These are phyloP conservation scores for Aspergillus sparsus DNA, from an alignment of 495 filamentous ascomycete species.

Conservation along the genomic window DNA sequence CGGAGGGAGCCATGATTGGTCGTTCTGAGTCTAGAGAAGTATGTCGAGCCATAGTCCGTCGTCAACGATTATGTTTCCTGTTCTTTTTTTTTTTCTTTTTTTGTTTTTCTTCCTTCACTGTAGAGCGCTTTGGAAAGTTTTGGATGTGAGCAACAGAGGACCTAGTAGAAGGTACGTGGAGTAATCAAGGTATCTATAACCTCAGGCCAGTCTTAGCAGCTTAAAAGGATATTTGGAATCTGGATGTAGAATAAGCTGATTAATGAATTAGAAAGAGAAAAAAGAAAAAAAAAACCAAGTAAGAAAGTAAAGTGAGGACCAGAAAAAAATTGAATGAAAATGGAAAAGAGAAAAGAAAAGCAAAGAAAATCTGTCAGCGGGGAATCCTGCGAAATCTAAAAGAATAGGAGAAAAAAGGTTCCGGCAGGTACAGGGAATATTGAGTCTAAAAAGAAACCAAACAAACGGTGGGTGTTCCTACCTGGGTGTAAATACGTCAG, in stretches of 20 bases:
- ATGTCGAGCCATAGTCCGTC: constrained; percentile 56
- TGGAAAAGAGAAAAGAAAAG: constrained; percentile 3
- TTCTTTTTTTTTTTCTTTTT: no score
- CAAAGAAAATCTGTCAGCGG: constrained; percentile 3
- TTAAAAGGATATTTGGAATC: neutral
- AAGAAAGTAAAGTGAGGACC: no score
- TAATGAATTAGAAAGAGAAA: neutral
- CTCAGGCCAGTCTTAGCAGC: neutral
- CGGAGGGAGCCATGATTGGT: constrained; percentile 75
- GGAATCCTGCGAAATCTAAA: constrained; percentile 9
- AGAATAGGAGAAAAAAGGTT: constrained; percentile 5
- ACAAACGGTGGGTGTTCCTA: neutral
- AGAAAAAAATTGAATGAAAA: constrained; percentile 6
- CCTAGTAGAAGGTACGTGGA: no score
- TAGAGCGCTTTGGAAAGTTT: no score
- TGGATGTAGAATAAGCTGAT: neutral
- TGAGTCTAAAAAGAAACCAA: constrained; percentile 6
- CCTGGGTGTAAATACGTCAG: no score
- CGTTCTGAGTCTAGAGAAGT: constrained; percentile 70
- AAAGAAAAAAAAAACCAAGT: no score
- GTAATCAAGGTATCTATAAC: neutral
- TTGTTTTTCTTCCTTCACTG: no score
- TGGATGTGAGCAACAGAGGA: neutral
- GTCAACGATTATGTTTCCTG: no score
- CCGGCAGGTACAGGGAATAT: constrained; percentile 5